These are phyloP conservation scores for Cryphonectria carpinicola DNA, from an alignment of 2,329 filamentous ascomycete genomes.

Conservation along the genomic window DNA sequence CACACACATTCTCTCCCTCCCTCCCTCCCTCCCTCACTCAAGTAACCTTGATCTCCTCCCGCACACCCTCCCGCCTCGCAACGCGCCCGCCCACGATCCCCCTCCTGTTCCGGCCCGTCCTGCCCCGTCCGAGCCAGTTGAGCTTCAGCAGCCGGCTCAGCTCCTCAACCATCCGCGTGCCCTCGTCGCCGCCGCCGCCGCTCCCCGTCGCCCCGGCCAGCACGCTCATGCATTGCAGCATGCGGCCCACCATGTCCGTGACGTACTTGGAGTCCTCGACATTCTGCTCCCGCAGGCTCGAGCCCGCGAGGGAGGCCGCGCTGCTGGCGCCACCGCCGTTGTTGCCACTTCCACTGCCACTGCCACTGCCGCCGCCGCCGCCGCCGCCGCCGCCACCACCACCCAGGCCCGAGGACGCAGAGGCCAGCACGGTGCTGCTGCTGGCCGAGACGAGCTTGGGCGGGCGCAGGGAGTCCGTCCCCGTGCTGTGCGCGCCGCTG, in stretches of 20 bases:
- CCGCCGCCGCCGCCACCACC: constrained; percentile 3
- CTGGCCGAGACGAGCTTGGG: constrained; percentile 31
- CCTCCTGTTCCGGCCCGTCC: constrained; percentile 85
- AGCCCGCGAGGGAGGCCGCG: constrained; percentile 37
- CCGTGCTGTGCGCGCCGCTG: constrained; percentile 45
- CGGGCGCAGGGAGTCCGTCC: constrained; percentile 42
- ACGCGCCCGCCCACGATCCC: constrained; percentile 80
- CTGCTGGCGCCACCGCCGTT: constrained; percentile 31
- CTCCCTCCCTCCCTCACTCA: background rate
- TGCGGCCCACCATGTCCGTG: constrained; percentile 90
- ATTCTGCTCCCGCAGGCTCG: constrained; percentile 58
- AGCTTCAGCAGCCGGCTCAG: constrained; percentile 88
- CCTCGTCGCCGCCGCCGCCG: constrained; percentile 59
- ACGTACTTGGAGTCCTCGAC: constrained; percentile 75
- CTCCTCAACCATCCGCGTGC: constrained; percentile 79
- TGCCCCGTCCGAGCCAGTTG: constrained; percentile 91
- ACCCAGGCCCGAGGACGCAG: constrained; percentile 30
- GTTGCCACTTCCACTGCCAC: background rate
- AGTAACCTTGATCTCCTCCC: constrained; percentile 6
- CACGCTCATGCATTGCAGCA: constrained; percentile 96
- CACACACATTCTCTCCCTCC: too few species aligned
- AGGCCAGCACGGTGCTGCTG: constrained; percentile 22
- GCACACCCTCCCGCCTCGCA: constrained; percentile 41
- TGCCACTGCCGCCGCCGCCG: background rate
- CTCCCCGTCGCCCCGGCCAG: constrained; percentile 69